Conservation (phyloP, 129 eudicot genomes). For the Centaurea solstitialis region DNA sequence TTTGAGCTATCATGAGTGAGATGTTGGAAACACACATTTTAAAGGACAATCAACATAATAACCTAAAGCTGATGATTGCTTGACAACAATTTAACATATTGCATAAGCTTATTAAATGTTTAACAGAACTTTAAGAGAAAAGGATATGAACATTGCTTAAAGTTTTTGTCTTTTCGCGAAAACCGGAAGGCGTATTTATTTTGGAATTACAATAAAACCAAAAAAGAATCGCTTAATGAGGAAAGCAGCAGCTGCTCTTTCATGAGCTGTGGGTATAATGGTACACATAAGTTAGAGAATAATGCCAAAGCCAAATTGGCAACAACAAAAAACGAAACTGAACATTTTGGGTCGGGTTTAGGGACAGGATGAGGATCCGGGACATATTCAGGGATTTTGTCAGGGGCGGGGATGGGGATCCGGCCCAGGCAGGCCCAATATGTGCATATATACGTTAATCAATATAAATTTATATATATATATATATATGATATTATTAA, state of each 20-base stretch:
- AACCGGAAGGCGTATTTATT: background rate
- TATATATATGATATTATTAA: no score
- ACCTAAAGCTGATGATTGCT: background rate
- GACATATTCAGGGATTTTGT: no score
- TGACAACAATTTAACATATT: background rate
- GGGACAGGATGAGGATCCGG: no score
- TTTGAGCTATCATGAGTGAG: background rate
- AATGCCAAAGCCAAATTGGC: no score
- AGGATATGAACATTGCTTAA: background rate
- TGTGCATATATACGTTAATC: no score
- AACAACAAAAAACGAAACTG: no score
- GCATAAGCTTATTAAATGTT: background rate
- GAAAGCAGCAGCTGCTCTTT: background rate
- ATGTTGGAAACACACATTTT: background rate
- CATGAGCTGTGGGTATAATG: background rate
- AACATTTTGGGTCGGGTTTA: no score
- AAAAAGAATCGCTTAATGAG: background rate
- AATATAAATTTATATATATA: no score
- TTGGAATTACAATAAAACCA: background rate
- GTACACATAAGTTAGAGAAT: background rate
- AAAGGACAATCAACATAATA: background rate
- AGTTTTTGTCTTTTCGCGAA: background rate
- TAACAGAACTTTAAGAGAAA: background rate
- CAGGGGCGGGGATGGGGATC: no score
- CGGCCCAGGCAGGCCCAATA: no score